Base-by-base conservation (phyloP, 2,329 filamentous ascomycete genomes). In the Aspergillus transmontanensis region DNA sequence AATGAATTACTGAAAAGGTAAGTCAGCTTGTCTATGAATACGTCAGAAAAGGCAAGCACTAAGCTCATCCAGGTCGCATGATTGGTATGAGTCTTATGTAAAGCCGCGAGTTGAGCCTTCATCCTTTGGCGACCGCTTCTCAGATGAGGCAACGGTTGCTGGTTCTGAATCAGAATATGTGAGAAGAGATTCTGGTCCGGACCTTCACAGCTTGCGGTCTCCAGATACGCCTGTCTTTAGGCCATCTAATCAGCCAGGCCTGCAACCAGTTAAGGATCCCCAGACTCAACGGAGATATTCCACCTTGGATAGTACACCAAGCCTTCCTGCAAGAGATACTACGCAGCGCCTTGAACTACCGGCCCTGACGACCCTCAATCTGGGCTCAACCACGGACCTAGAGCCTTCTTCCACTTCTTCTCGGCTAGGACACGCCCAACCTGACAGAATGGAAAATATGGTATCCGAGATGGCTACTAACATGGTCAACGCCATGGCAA, bases 1-100 rank as follows among this genome's bases (percentile, higher is more conserved):
- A 72, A 81, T 0, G 72, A 78, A 1, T 73, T 87, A 7, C 78
- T 87, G 57, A 76, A 75, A 67, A 77, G 71, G 86, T 87, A 78
- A 71, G 78, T 71, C 36, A 12, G 54, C 46, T 34, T 30, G 2
- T 61, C 32, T 43, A 19, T 7, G n/a, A 2, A 23, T 50, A 21
- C 14, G 26, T 28, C 1, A 19, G 23, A 4, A n/a, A 36, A 30
- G 7, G 30, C 19, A 30, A 14, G 4, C 30, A 58, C 55, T 65
- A 23, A 65, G 9, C 32, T 30, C 4, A 6, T 36, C 14, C 62
- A 77, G 75, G 58, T 77, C 76, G 23, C 62, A 69, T 34, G 64
- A 75, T 53, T 80, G 78, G 78, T 78, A 77, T 59, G 72, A 76
- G 28, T 69, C 59, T 32, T 66, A 58, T 48, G 63, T 71, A 16